Evolutionary conservation across 208 protist species (phyloP).

Genomic region (Plasmodiophora brassicae): DNA sequence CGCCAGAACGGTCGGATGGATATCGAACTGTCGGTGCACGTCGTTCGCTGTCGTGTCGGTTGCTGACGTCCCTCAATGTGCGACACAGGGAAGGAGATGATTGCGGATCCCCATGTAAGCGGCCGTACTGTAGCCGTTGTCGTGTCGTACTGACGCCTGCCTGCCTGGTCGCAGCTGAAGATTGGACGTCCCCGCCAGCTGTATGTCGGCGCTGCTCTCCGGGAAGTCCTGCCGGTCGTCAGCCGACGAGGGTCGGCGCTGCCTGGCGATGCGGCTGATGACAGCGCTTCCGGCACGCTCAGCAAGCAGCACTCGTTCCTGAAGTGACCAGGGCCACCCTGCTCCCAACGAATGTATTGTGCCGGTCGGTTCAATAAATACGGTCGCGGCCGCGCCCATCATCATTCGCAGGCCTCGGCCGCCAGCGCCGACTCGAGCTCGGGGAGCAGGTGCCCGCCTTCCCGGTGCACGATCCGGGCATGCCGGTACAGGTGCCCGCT

Average conservation of each 20-base stretch:
- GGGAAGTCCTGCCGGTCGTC: neutral
- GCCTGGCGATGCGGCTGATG: neutral
- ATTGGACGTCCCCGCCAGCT: constrained; percentile 31
- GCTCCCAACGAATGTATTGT: too few species aligned
- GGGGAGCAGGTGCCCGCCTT: too few species aligned
- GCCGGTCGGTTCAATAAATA: too few species aligned
- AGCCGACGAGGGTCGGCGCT: neutral
- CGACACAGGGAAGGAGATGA: constrained; percentile 32
- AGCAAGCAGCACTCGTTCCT: neutral
- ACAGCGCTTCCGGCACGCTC: neutral
- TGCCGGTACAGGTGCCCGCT: neutral
- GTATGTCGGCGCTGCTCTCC: neutral
- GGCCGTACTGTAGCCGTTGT: neutral
- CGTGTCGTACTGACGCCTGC: neutral
- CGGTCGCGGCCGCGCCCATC: too few species aligned
- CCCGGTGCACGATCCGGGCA: neutral
- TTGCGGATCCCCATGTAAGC: neutral
- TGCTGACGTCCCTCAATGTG: too few species aligned
- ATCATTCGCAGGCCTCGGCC: too few species aligned
- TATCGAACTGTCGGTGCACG: too few species aligned
- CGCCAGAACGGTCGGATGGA: constrained; percentile 66
- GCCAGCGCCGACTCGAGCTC: too few species aligned
- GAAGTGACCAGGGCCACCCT: too few species aligned
- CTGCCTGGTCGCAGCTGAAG: neutral
- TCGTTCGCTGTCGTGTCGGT: too few species aligned